Percentiles rank a stretch among this genome's conserved stretches.
Evolutionary conservation across 2,329 filamentous ascomycete species (phyloP).

Genomic region (Parastagonospora nodorum): DNA sequence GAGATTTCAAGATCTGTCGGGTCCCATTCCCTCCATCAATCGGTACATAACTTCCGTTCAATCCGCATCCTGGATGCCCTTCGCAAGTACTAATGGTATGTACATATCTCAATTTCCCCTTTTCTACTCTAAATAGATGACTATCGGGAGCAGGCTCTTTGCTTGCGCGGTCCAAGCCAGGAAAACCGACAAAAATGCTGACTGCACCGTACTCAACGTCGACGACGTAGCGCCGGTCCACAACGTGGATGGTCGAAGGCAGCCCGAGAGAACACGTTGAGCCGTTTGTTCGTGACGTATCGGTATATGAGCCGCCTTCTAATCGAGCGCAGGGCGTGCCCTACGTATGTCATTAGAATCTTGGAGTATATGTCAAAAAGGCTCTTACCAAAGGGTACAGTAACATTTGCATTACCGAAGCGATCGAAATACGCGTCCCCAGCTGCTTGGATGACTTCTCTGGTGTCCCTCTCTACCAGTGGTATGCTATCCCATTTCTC

Average conservation of each 20-base stretch:
- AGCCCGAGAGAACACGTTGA: slow-evolving; percentile 26
- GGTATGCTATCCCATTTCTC: slow-evolving; percentile 27
- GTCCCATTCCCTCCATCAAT: slow-evolving; percentile 1
- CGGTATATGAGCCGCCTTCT: slow-evolving; percentile 33
- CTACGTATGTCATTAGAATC: neutral
- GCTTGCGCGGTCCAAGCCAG: slow-evolving; percentile 22
- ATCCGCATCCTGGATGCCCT: slow-evolving; percentile 22
- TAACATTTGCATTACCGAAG: slow-evolving; percentile 19
- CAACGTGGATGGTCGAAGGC: slow-evolving; percentile 24
- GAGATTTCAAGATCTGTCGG: too few species aligned
- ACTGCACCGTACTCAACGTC: slow-evolving; percentile 32
- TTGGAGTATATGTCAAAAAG: neutral
- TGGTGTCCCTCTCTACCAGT: slow-evolving; percentile 7
- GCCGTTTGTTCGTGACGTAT: slow-evolving; percentile 11
- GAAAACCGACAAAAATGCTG: slow-evolving; percentile 29
- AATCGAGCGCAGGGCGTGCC: slow-evolving; percentile 31
- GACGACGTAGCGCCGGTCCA: slow-evolving; percentile 31
- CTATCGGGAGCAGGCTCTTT: slow-evolving; percentile 23
- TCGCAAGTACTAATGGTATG: slow-evolving; percentile 29
- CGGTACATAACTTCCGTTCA: slow-evolving; percentile 19
- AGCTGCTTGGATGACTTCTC: slow-evolving; percentile 26
- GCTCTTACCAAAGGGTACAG: slow-evolving; percentile 20
- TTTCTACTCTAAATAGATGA: slow-evolving; percentile 32
- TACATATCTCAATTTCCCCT: slow-evolving; percentile 27
- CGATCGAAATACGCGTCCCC: slow-evolving; percentile 29